Evolutionary conservation across 1,284 basidiomycete genomes (phyloP), one percentile per base, ranked within the genome.

Genomic region (Kwoniella shivajii): DNA sequence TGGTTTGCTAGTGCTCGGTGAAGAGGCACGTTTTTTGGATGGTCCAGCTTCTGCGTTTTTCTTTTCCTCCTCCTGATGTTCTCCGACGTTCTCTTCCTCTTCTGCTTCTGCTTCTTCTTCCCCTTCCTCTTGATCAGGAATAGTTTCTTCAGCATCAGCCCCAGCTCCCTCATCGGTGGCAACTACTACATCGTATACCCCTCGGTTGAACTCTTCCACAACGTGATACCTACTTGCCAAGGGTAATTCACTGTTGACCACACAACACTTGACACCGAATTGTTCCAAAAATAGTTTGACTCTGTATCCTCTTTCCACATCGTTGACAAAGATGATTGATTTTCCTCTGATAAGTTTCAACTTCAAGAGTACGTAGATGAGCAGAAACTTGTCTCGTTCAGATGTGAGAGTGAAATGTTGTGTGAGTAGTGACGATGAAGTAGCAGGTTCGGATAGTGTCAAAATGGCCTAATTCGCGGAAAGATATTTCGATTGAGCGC

Each of bases 181-280:
- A 57, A 99, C 96, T 60, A 99, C 94, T 73, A 98, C 98, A 73
- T 99, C 93, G 72, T 98, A 99, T 11, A 95, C 91, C 6, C 96
- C 96, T 69, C 93, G 92, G 79, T 99, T 98, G 75, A 99, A 99
- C 78, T 98, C 95, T 71, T 99, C 93, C 2, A 99, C 95, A 5
- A 90, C 89, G 73, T 99, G 96, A 72, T 95, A 98, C 85, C 93
- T 84, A 24, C 92, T 95, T 71, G 97, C 98, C 57, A 98, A 80
- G 0, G 96, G 96, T 45, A 99, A 79, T 78, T 99, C 96, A 16
- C 92, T 92, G 71, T 99, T 98, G 37, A 99, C 83, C 0, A 99
- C 94, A 67, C 94, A 98, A 63, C 88, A 89, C 76, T 93, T 92
- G 74, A 99, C 89, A 0, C 92, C 95, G 69, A 98, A 99, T 77